Evolutionary conservation across 2,329 filamentous ascomycete genomes (phyloP).

Genomic region (Cladosporium sp.): DNA sequence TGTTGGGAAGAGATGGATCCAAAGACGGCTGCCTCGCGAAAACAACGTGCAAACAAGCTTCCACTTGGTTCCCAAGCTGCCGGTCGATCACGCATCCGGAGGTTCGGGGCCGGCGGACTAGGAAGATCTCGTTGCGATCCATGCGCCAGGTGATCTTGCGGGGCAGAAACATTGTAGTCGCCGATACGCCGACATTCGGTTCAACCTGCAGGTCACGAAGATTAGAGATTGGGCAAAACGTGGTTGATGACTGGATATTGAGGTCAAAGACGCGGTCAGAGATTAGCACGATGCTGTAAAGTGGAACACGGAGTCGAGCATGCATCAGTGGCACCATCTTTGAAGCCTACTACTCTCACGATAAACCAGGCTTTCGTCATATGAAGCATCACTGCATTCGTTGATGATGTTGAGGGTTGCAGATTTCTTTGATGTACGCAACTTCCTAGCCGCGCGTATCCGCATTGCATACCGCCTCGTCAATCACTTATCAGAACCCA

Average conservation of each 20-base stretch:
- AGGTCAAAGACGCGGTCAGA: neutral
- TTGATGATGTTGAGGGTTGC: no score
- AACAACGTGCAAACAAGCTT: neutral
- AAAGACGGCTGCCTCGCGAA: neutral
- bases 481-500: no score
- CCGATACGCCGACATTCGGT: neutral
- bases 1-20: neutral
- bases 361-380: no score
- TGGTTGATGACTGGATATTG: neutral
- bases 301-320: neutral
- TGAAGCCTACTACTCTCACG: neutral
- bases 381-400: no score
- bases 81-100: neutral
- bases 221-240: neutral
- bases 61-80: neutral
- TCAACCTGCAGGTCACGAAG: neutral
- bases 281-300: neutral
- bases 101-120: neutral
- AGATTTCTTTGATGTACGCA: no score
- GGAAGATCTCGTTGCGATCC: neutral
- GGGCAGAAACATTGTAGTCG: neutral
- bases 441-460: no score
- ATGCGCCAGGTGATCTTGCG: neutral
- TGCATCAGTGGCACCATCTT: neutral
- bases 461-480: no score